phyloP scores from a whole-genome alignment of 106 monocot species.

The Gastrodia elata region DNA sequence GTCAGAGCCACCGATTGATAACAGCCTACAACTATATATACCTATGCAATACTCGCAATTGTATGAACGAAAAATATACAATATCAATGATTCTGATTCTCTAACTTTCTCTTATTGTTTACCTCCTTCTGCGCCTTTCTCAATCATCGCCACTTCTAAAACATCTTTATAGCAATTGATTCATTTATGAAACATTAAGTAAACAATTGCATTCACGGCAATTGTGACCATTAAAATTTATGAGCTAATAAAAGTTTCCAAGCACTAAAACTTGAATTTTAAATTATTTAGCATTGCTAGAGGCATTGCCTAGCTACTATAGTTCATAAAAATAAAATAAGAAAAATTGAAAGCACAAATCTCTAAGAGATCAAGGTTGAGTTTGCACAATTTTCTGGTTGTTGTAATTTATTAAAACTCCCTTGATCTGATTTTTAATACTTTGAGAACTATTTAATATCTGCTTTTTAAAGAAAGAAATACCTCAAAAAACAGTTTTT shows the following conservation, averaged over 20 bases:
- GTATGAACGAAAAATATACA: too few species aligned
- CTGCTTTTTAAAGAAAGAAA: background rate
- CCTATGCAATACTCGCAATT: too few species aligned
- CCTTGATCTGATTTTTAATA: background rate
- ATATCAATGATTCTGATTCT: too few species aligned
- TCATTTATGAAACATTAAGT: background rate
- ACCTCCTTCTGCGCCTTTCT: too few species aligned
- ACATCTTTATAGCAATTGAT: too few species aligned
- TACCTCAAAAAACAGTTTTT: background rate
- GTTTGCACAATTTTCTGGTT: too few species aligned
- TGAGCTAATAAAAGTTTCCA: background rate
- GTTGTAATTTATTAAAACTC: too few species aligned
- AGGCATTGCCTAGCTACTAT: background rate
- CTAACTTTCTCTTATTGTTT: too few species aligned
- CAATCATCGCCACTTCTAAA: too few species aligned
- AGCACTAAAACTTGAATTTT: background rate
- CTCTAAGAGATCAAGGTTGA: background rate
- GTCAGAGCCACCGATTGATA: too few species aligned
- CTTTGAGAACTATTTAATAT: background rate
- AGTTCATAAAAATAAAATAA: conserved; percentile 1
- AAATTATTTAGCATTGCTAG: background rate
- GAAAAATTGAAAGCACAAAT: background rate
- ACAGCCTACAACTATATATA: too few species aligned
- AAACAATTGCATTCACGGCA: background rate
- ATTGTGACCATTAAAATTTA: background rate